A percentile compares a stretch with the other conserved stretches of the same genome.
These are phyloP conservation scores for Nannochloris sp. DNA, from an alignment of 139 green algal genomes.

Conservation along the genomic window DNA sequence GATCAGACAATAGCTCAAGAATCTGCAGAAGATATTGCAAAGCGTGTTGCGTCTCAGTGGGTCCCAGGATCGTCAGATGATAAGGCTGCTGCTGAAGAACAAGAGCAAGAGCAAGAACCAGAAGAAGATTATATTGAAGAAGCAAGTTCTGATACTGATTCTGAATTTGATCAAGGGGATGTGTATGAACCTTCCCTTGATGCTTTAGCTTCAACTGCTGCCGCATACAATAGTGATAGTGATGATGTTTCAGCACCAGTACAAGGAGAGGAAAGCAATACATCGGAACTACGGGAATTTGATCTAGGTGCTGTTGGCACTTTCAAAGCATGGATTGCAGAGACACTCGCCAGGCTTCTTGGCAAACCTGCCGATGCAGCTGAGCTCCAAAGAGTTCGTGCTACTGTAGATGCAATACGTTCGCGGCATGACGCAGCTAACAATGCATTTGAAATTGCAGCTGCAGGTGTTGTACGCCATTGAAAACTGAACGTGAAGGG, in stretches of 20 bases:
- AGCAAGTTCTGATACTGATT: neutral
- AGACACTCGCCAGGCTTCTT: neutral
- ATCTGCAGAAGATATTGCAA: constrained; percentile 34
- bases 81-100: neutral
- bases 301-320: constrained; percentile 1
- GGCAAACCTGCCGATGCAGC: neutral
- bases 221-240: neutral
- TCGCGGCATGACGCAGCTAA: neutral
- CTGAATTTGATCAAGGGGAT: neutral
- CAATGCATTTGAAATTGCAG: neutral
- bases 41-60: constrained; percentile 36
- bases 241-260: neutral
- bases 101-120: constrained; percentile 1
- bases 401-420: neutral
- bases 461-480: neutral
- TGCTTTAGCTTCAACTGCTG: neutral
- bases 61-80: constrained; percentile 21
- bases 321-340: constrained; percentile 7
- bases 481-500: constrained; percentile 6
- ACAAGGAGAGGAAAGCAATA: neutral
- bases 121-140: neutral
- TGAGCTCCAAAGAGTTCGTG: neutral
- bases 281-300: neutral
- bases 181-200: neutral
- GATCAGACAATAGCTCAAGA: too few relatives aligned